Evolutionary conservation across 2,329 filamentous ascomycete genomes (phyloP), one percentile per base, ranked within the genome.

Genomic region (Fusarium stilboides): DNA sequence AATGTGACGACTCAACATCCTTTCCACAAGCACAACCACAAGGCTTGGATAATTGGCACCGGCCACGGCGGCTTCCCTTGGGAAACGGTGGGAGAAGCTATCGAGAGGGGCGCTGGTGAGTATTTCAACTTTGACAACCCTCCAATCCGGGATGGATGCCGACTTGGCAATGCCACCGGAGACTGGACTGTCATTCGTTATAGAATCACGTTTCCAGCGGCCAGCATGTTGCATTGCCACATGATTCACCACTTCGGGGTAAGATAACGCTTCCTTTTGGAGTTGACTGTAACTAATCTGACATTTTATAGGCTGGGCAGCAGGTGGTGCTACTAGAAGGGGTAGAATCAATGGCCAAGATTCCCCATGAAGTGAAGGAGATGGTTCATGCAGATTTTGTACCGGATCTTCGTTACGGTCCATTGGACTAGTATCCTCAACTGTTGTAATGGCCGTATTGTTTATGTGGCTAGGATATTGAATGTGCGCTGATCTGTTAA

Each of bases 151-250:
- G 50, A 43, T 22, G 50, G 37, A 6, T 42, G n/a, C 22, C 10
- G 50, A 19, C 37, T 53, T n/a, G 39, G 37, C 10, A 43, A 43
- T 20, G 7, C 10, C 14, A 43, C 37, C 14, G 50, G 50, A 2
- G 37, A 43, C 26, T 43, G 37, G 37, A 43, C 19, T 13, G 50
- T 43, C 12, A 43, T 53, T n/a, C 26, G 49, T 12, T 53, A 53
- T 13, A 9, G 33, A 15, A 43, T 43, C 20, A 15, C 14, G 6
- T 53, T 53, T 33, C 50, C 50, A 6, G 50, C 50, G 1, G 37
- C 20, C 4, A 53, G 50, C 37, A 43, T 53, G 50, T 19, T 53
- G 37, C 37, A 53, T 39, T 53, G 50, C 24, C 50, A 43, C 26
- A 42, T 42, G 50, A 53, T 53, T 9, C 37, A 42, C 13, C 50